Conservation (phyloP, 805 yeast genomes). For the Jamesozyma spencerorum region DNA sequence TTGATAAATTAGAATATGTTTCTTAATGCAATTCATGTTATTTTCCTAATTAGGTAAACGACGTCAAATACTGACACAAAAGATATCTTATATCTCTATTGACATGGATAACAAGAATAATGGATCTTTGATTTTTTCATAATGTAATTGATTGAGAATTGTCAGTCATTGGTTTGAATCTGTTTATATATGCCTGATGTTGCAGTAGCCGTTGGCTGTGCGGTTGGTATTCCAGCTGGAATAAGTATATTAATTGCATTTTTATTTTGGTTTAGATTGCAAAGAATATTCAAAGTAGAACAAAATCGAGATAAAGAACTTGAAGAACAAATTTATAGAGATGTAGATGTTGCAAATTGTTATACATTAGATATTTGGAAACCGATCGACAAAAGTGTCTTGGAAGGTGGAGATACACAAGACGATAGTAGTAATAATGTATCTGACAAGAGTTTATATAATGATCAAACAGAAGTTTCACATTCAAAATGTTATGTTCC, state of each 20-base stretch:
- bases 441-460: no score
- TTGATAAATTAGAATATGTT: neutral
- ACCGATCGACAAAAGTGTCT: no score
- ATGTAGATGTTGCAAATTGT: slow-evolving; percentile 30
- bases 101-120: no score
- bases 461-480: no score
- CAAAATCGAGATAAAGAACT: slow-evolving; percentile 30
- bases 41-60: neutral
- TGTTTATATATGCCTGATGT: slow-evolving; percentile 6
- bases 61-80: neutral
- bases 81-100: no score
- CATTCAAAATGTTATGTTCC: slow-evolving; percentile 26
- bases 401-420: no score
- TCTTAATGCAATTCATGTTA: no score
- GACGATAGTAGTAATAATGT: no score
- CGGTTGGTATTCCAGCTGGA: slow-evolving; percentile 44
- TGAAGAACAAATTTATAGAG: slow-evolving; percentile 22
- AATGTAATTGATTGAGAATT: no score
- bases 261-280: slow-evolving; percentile 33
- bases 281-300: slow-evolving; percentile 32
- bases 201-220: slow-evolving; percentile 41
- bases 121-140: no score
- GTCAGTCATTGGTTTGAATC: no score
- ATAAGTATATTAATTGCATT: slow-evolving; percentile 31
- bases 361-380: slow-evolving; percentile 9